These are phyloP conservation scores for Craterostigma plantagineum DNA, from an alignment of 257 asterid species.

Conservation along the genomic window DNA sequence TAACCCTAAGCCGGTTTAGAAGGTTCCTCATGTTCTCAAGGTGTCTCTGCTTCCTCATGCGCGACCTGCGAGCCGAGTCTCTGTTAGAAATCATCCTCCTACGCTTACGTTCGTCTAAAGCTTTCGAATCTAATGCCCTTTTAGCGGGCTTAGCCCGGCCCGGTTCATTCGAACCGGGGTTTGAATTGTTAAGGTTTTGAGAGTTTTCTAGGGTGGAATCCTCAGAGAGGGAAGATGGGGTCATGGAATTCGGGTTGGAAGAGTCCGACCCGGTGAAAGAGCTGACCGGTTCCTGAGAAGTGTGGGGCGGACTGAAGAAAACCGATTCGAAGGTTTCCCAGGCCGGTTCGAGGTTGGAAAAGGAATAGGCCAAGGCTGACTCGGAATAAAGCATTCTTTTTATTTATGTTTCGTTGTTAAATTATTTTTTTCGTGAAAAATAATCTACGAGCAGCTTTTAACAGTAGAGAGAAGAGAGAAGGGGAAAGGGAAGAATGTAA, in stretches of 20 bases:
- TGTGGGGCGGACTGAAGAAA: no score
- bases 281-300: no score
- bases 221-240: no score
- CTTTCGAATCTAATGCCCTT: slow-evolving; percentile 8
- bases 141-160: slow-evolving; percentile 6
- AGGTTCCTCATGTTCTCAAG: slow-evolving; percentile 72
- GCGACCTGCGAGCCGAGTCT: slow-evolving; percentile 80
- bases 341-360: slow-evolving; percentile 26
- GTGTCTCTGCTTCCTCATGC: slow-evolving; percentile 69
- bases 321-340: no score
- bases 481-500: slow-evolving; percentile 47
- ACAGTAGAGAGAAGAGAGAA: slow-evolving; percentile 23
- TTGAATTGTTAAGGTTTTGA: slow-evolving; percentile 6
- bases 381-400: no score
- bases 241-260: no score
- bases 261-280: no score
- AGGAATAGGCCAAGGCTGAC: no score
- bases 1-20: slow-evolving; percentile 33
- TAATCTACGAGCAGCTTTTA: slow-evolving; percentile 20
- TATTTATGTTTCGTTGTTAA: no score
- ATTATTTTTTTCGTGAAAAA: slow-evolving; percentile 23
- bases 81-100: slow-evolving; percentile 84
- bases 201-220: no score
- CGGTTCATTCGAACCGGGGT: slow-evolving; percentile 30
- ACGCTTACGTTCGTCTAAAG: slow-evolving; percentile 42